Conservation (phyloP, 2,329 filamentous ascomycete species). For the Pyricularia pennisetigena region DNA sequence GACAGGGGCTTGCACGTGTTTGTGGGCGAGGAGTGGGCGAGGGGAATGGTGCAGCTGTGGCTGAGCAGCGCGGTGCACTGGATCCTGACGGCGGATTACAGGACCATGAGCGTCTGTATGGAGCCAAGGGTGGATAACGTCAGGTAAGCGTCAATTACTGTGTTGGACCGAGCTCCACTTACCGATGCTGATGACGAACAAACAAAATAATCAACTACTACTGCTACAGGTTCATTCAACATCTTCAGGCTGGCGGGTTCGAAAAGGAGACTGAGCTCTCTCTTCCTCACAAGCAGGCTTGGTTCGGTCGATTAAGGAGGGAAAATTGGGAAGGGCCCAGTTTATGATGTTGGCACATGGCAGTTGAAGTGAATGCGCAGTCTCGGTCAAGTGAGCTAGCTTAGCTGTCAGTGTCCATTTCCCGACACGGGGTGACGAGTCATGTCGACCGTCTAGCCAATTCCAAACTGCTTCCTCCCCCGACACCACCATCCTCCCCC, state of each 20-base stretch:
- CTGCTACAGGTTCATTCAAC: constrained; percentile 50
- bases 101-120: constrained; percentile 74
- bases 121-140: constrained; percentile 88
- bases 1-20: constrained; percentile 84
- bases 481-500: too few species aligned
- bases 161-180: background rate
- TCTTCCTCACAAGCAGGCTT: constrained; percentile 88
- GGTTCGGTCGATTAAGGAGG: constrained; percentile 69
- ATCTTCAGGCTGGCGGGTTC: constrained; percentile 68
- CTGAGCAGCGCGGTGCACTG: constrained; percentile 80
- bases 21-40: constrained; percentile 84
- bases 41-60: constrained; percentile 76
- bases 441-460: background rate
- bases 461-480: background rate
- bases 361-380: too few species aligned
- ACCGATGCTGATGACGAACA: background rate
- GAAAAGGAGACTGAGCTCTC: constrained; percentile 77
- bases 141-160: constrained; percentile 49
- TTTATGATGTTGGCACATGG: constrained; percentile 37
- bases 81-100: constrained; percentile 64
- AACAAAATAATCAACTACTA: too few species aligned
- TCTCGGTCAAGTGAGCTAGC: too few species aligned
- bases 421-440: background rate
- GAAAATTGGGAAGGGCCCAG: constrained; percentile 71
- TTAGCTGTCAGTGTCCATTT: background rate